phyloP scores from a whole-genome alignment of 192 early-diverging fungal genomes.

The Backusella psychrophila region DNA sequence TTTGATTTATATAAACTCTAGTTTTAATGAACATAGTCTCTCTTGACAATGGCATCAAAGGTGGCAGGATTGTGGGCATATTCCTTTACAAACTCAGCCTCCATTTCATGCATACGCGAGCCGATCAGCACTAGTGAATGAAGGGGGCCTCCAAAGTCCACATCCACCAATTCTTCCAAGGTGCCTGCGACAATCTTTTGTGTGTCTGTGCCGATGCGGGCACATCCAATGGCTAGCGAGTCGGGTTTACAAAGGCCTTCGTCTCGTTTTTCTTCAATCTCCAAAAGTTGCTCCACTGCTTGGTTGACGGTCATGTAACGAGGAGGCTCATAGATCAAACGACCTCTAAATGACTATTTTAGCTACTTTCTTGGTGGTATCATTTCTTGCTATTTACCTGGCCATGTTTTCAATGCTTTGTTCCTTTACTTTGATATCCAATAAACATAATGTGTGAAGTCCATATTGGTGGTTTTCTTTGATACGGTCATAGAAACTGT shows the following conservation, averaged over 20 bases:
- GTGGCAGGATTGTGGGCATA: slow-evolving; percentile 68
- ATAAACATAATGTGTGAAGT: slow-evolving; percentile 92
- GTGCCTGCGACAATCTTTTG: slow-evolving; percentile 88
- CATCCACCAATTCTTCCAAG: slow-evolving; percentile 73
- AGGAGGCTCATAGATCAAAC: slow-evolving; percentile 95
- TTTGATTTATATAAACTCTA: background rate
- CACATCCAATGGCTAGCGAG: slow-evolving; percentile 89
- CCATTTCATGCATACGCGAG: slow-evolving; percentile 86
- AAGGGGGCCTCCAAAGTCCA: slow-evolving; percentile 92
- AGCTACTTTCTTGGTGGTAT: no score
- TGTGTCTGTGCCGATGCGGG: slow-evolving; percentile 82
- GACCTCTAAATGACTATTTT: slow-evolving; percentile 41
- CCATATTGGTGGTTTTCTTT: slow-evolving; percentile 80
- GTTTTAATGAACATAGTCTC: slow-evolving; percentile 12
- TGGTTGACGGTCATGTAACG: slow-evolving; percentile 97
- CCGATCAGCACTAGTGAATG: slow-evolving; percentile 94
- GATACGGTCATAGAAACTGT: slow-evolving; percentile 94
- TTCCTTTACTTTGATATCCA: slow-evolving; percentile 99
- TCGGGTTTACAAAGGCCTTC: slow-evolving; percentile 74
- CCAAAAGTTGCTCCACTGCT: slow-evolving; percentile 89
- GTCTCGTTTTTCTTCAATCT: slow-evolving; percentile 80
- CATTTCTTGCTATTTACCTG: no score
- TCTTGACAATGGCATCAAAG: slow-evolving; percentile 65
- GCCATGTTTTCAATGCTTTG: slow-evolving; percentile 96
- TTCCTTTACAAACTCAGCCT: slow-evolving; percentile 80